A percentile compares a stretch with the other conserved stretches of the same genome.
Evolutionary conservation across 2,329 filamentous ascomycete species (phyloP).

Genomic region (Corynespora cassiicola): DNA sequence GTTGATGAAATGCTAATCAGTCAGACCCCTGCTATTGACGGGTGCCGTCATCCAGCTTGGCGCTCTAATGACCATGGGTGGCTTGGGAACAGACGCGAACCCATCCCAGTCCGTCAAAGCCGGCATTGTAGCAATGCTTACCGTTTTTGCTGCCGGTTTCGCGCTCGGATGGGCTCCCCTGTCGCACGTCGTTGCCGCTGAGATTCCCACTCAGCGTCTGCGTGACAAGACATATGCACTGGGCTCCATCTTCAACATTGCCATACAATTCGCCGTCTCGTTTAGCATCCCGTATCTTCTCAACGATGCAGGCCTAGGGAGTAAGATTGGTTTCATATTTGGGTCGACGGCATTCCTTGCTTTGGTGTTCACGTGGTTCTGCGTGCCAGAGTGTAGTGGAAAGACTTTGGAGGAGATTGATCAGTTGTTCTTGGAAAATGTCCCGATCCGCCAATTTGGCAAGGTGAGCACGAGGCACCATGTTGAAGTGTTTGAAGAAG

Average conservation of each 20-base stretch:
- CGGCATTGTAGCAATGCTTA: constrained; percentile 11
- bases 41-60: constrained; percentile 9
- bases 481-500: constrained; percentile 1
- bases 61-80: constrained; percentile 10
- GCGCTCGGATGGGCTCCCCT: constrained; percentile 9
- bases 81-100: constrained; percentile 1
- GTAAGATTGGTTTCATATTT: constrained; percentile 50
- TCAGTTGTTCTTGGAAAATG: constrained; percentile 11
- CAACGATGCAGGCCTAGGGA: constrained; percentile 41
- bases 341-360: constrained; percentile 31
- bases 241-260: constrained; percentile 10
- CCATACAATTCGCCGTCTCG: constrained; percentile 30
- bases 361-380: constrained; percentile 19
- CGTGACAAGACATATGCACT: constrained; percentile 11
- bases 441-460: constrained; percentile 7
- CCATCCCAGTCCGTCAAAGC: constrained; percentile 3
- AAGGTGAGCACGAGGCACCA: constrained; percentile 4
- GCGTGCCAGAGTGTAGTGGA: constrained; percentile 19
- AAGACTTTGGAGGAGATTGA: constrained; percentile 29
- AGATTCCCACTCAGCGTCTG: constrained; percentile 10
- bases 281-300: constrained; percentile 49
- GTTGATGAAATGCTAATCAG: too few relatives aligned
- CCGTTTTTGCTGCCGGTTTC: constrained; percentile 7
- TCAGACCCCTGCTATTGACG: constrained; percentile 7
- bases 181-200: constrained; percentile 9